Evolutionary conservation across 2,329 filamentous ascomycete species (phyloP).

Genomic region (Chaetomium globosum): DNA sequence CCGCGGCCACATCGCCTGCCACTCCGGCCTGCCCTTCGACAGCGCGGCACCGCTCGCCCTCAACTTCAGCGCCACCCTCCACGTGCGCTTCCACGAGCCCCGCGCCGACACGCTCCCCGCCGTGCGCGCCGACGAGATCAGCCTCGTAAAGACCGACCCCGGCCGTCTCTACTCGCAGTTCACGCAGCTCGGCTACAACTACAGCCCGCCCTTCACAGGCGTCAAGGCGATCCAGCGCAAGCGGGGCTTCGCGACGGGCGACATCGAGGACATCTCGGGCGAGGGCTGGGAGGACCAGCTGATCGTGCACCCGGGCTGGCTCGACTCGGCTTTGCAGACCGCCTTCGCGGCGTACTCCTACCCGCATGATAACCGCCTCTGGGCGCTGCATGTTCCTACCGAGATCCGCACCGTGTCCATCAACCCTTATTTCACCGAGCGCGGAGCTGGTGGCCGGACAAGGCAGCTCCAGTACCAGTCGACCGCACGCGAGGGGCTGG

Average conservation of each 20-base stretch:
- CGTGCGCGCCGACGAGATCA: constrained; percentile 3
- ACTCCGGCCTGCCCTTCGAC: constrained; percentile 11
- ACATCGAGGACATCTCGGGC: background rate
- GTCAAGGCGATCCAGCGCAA: constrained; percentile 15
- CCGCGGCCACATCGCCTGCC: background rate
- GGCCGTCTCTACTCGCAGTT: constrained; percentile 15
- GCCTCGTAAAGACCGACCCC: constrained; percentile 20
- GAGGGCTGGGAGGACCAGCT: constrained; percentile 18
- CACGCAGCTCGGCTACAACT: constrained; percentile 22
- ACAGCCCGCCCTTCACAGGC: constrained; percentile 21
- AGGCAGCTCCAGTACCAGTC: constrained; percentile 10
- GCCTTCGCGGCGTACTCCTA: constrained; percentile 20
- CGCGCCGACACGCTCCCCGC: constrained; percentile 3
- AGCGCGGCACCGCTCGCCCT: background rate
- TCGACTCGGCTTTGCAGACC: constrained; percentile 45
- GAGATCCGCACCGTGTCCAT: background rate
- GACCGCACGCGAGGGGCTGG: background rate
- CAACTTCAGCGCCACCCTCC: constrained; percentile 1
- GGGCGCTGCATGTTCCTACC: background rate
- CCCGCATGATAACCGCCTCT: background rate
- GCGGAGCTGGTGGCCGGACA: background rate
- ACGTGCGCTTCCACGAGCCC: background rate
- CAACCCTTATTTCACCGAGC: constrained; percentile 1
- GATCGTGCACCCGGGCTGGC: constrained; percentile 42
- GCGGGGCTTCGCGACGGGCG: constrained; percentile 7